Evolutionary conservation across 208 protist species (phyloP).

Genomic region (Trypanosoma congolense): DNA sequence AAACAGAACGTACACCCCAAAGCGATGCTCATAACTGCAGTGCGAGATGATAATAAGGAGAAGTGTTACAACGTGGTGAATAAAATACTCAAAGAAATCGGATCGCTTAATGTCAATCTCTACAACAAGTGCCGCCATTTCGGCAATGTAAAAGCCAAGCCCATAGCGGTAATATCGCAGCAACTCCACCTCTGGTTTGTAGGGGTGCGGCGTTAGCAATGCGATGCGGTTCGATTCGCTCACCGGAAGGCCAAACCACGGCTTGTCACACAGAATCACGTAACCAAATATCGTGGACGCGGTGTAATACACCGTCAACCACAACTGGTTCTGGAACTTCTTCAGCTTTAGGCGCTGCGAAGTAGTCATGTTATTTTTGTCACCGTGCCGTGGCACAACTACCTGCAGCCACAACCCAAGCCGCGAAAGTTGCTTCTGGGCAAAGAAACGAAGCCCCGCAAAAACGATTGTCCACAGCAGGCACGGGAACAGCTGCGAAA

Average conservation of each 20-base stretch:
- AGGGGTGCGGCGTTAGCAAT: constrained; percentile 49
- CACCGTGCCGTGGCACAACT: constrained; percentile 21
- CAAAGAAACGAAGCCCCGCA: constrained; percentile 41
- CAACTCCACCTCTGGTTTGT: constrained; percentile 33
- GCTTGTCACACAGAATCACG: constrained; percentile 40
- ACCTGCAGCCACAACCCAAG: constrained; percentile 60
- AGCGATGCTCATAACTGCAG: constrained; percentile 53
- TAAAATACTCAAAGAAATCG: constrained; percentile 59
- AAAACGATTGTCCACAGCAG: constrained; percentile 44
- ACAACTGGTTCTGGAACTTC: constrained; percentile 76
- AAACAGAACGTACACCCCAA: constrained; percentile 66
- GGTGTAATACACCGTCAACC: constrained; percentile 59
- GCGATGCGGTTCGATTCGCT: constrained; percentile 24
- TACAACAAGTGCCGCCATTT: constrained; percentile 41
- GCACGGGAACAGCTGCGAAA: constrained; percentile 24
- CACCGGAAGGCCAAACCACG: constrained; percentile 56
- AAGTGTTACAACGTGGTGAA: constrained; percentile 64
- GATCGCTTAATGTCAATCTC: constrained; percentile 50
- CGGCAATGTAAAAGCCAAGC: constrained; percentile 63
- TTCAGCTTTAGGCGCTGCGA: constrained; percentile 35
- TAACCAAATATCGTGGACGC: constrained; percentile 51
- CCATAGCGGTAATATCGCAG: constrained; percentile 65
- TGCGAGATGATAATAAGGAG: constrained; percentile 53
- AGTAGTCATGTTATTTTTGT: constrained; percentile 19
- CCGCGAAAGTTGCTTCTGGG: constrained; percentile 29